Conservation (phyloP, 2,329 filamentous ascomycete genomes). For the Microdochium paspali region DNA sequence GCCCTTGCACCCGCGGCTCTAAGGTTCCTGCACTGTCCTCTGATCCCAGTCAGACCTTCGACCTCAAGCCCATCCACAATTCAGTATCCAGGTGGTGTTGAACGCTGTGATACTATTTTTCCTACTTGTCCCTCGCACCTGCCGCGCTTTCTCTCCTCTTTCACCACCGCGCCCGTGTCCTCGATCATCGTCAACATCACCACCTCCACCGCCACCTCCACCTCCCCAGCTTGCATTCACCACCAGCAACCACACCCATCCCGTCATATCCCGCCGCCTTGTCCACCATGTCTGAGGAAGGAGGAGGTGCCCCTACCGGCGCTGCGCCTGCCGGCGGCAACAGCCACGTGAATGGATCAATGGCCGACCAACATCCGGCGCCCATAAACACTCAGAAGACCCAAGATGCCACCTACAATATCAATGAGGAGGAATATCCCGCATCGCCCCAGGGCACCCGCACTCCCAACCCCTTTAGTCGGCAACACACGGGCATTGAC, state of each 20-base stretch:
- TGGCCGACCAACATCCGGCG: not conserved
- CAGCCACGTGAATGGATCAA: not conserved
- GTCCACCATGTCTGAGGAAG: not conserved
- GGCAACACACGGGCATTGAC: conserved; percentile 23
- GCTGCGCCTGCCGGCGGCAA: not conserved
- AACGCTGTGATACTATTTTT: no score
- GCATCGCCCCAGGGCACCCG: conserved; percentile 9
- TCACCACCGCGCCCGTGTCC: not conserved
- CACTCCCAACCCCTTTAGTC: conserved; percentile 21
- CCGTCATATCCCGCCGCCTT: not conserved
- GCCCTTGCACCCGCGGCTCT: no score
- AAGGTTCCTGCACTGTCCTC: no score
- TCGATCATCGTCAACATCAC: not conserved
- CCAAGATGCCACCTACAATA: not conserved
- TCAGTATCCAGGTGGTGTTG: no score
- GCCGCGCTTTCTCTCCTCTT: not conserved
- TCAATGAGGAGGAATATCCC: conserved; percentile 9
- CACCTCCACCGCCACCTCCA: no score
- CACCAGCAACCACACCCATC: not conserved
- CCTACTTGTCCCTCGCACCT: no score
- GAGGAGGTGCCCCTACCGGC: not conserved
- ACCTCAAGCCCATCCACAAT: no score
- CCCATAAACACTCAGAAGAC: not conserved
- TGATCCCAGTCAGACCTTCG: no score
- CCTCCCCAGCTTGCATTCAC: not conserved